Evolutionary conservation across 2,329 filamentous ascomycete genomes (phyloP).

Genomic region (Xylaria sp.): DNA sequence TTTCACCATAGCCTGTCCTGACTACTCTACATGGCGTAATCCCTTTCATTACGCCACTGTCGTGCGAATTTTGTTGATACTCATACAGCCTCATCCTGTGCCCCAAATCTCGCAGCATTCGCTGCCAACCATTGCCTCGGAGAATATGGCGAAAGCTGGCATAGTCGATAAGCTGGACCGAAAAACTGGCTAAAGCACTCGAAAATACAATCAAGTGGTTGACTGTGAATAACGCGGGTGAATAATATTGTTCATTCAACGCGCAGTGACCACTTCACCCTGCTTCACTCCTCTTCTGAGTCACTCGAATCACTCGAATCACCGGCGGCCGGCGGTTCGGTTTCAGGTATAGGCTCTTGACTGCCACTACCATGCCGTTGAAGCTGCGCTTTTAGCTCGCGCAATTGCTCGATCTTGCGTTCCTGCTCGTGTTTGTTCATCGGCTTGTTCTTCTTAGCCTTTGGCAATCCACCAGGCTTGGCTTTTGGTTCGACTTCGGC

Average conservation of each 20-base stretch:
- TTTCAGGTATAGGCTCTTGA: constrained; percentile 39
- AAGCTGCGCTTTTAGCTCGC: constrained; percentile 62
- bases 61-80: constrained; percentile 23
- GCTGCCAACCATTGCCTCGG: not conserved
- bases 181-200: not conserved
- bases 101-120: not conserved
- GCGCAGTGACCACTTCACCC: not conserved
- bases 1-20: constrained; percentile 2
- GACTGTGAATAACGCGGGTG: not conserved
- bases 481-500: constrained; percentile 34
- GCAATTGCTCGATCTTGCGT: constrained; percentile 67
- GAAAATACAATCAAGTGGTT: constrained; percentile 3
- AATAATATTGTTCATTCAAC: not conserved
- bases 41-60: constrained; percentile 1
- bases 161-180: not conserved
- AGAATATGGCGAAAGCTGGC: not conserved
- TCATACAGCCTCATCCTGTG: constrained; percentile 24
- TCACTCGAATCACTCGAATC: constrained; percentile 41
- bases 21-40: constrained; percentile 25
- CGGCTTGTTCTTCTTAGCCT: constrained; percentile 76
- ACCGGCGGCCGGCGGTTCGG: constrained; percentile 31
- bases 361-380: constrained; percentile 53
- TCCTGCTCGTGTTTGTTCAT: constrained; percentile 78
- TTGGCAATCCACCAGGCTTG: constrained; percentile 48
- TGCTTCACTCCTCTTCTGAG: constrained; percentile 39